phyloP scores from a whole-genome alignment of 2,329 filamentous ascomycete genomes.

The Fusarium verrucosum region DNA sequence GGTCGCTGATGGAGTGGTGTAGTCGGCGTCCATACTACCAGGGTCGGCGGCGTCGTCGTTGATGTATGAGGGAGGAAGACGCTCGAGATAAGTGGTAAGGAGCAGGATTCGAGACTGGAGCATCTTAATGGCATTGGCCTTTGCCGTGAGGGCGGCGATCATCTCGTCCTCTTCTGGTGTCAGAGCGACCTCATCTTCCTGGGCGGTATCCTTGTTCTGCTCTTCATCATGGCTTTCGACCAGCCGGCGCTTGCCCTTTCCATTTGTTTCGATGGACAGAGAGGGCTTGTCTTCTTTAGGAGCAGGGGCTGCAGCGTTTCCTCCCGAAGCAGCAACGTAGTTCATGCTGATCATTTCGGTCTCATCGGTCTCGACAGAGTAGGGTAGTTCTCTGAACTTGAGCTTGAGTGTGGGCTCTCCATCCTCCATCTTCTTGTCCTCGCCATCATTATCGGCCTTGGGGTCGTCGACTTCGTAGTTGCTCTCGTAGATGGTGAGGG shows the following conservation, averaged over 20 bases:
- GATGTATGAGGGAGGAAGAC: slow-evolving; percentile 72
- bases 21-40: slow-evolving; percentile 48
- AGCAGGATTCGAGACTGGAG: slow-evolving; percentile 80
- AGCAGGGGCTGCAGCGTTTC: slow-evolving; percentile 74
- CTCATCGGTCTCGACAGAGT: slow-evolving; percentile 91
- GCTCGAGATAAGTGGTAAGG: slow-evolving; percentile 78
- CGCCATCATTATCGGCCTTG: slow-evolving; percentile 58
- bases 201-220: slow-evolving; percentile 35
- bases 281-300: slow-evolving; percentile 55
- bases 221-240: slow-evolving; percentile 47
- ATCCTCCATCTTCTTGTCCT: slow-evolving; percentile 79
- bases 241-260: slow-evolving; percentile 61
- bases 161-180: slow-evolving; percentile 69
- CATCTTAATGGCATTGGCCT: slow-evolving; percentile 94
- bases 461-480: slow-evolving; percentile 76
- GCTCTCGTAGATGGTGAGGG: slow-evolving; percentile 90
- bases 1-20: slow-evolving; percentile 66
- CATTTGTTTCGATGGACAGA: slow-evolving; percentile 58
- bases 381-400: slow-evolving; percentile 84
- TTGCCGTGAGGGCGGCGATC: slow-evolving; percentile 77
- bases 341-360: slow-evolving; percentile 98
- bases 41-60: slow-evolving; percentile 57
- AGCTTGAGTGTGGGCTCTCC: slow-evolving; percentile 65
- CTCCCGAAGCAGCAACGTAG: slow-evolving; percentile 85
- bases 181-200: slow-evolving; percentile 56